Evolutionary conservation across 2,329 filamentous ascomycete species (phyloP).

Genomic region (Phoma herbarum): DNA sequence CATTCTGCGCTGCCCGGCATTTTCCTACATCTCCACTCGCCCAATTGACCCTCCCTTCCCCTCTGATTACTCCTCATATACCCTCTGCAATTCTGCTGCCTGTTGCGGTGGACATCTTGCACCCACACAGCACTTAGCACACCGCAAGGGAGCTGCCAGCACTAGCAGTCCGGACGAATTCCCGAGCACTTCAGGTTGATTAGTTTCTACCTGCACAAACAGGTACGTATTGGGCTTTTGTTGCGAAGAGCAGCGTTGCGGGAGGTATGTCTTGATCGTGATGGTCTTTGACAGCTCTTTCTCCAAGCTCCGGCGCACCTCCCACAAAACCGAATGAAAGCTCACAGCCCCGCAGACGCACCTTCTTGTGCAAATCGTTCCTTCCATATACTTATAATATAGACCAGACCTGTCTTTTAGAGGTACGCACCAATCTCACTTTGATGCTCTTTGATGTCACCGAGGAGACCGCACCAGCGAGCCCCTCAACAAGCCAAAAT

Average conservation of each 20-base stretch:
- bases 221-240: slow-evolving; percentile 32
- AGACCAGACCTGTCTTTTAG: slow-evolving; percentile 17
- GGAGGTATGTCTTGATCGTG: slow-evolving; percentile 6
- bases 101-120: slow-evolving; percentile 24
- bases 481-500: slow-evolving; percentile 15
- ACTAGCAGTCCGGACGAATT: slow-evolving; percentile 43
- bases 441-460: slow-evolving; percentile 3
- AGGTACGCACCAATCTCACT: slow-evolving; percentile 27
- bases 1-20: slow-evolving; percentile 25
- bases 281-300: slow-evolving; percentile 19
- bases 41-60: slow-evolving; percentile 28
- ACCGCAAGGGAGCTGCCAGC: slow-evolving; percentile 47
- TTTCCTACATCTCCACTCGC: slow-evolving; percentile 29
- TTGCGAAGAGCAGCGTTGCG: slow-evolving; percentile 26
- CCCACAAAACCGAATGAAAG: slow-evolving; percentile 20
- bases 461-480: slow-evolving; percentile 2
- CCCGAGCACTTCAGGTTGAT: slow-evolving; percentile 46
- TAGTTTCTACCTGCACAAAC: slow-evolving; percentile 44
- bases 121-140: slow-evolving; percentile 27
- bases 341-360: slow-evolving; percentile 36
- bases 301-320: slow-evolving; percentile 20
- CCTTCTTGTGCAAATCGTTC: slow-evolving; percentile 29
- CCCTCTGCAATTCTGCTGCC: slow-evolving; percentile 20
- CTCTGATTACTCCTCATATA: slow-evolving; percentile 23
- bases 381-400: slow-evolving; percentile 27